Evolutionary conservation across 2,329 filamentous ascomycete species (phyloP).

Genomic region (Sporothrix protearum): DNA sequence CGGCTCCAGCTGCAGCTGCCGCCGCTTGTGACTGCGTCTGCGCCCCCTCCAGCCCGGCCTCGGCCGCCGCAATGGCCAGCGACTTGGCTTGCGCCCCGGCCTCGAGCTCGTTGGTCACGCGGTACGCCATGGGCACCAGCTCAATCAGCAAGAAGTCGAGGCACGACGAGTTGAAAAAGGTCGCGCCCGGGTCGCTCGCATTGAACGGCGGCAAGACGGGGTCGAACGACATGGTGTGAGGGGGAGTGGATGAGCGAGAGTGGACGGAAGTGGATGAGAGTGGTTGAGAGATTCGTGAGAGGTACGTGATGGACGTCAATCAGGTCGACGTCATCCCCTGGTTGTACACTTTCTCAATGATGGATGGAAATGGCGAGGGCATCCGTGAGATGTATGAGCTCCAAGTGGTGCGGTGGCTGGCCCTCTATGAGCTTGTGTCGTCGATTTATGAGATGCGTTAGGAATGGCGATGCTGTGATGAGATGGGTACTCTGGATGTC

Average conservation of each 20-base stretch:
- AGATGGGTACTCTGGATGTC: no score
- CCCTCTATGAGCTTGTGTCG: neutral
- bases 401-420: neutral
- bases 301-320: neutral
- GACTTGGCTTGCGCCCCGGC: constrained; percentile 36
- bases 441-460: neutral
- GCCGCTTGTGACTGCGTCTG: neutral
- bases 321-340: neutral
- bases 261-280: neutral
- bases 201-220: constrained; percentile 65
- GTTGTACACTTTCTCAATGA: neutral
- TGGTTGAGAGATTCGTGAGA: neutral
- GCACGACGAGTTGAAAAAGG: constrained; percentile 77
- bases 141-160: constrained; percentile 96
- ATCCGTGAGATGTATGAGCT: neutral
- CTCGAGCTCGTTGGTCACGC: constrained; percentile 72
- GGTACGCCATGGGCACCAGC: constrained; percentile 88
- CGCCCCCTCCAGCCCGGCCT: constrained; percentile 22
- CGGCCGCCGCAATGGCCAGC: constrained; percentile 38
- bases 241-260: neutral
- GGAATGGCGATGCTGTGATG: neutral
- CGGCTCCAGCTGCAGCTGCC: neutral
- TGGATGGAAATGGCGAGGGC: neutral
- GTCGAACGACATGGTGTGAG: constrained; percentile 65
- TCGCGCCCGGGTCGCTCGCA: constrained; percentile 66